Evolutionary conservation across 2,329 filamentous ascomycete genomes (phyloP).

Genomic region (Penicillium sp.): DNA sequence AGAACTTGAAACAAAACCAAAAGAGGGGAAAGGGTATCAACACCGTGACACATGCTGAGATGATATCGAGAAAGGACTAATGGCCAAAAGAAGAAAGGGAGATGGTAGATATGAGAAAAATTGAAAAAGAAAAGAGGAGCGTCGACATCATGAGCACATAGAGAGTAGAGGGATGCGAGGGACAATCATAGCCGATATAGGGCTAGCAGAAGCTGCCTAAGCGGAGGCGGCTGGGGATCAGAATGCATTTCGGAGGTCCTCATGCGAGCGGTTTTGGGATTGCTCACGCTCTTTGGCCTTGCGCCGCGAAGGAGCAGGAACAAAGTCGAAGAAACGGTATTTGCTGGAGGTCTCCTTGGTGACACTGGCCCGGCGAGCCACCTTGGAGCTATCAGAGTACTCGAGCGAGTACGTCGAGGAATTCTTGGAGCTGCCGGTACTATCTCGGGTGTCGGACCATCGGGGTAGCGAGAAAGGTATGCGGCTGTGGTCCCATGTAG

Average conservation of each 20-base stretch:
- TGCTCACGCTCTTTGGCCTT: slow-evolving; percentile 43
- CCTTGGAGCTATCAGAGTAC: slow-evolving; percentile 36
- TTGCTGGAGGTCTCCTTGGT: slow-evolving; percentile 41
- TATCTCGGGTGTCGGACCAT: slow-evolving; percentile 42
- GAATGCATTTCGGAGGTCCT: slow-evolving; percentile 34
- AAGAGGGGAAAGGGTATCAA: slow-evolving; percentile 42
- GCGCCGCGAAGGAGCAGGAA: slow-evolving; percentile 41
- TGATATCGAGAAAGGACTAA: slow-evolving; percentile 14
- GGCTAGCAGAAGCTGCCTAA: slow-evolving; percentile 31
- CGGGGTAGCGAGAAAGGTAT: slow-evolving; percentile 42
- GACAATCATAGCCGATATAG: slow-evolving; percentile 9
- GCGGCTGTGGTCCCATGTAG: slow-evolving; percentile 43
- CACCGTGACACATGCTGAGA: slow-evolving; percentile 42
- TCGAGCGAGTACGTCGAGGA: slow-evolving; percentile 48
- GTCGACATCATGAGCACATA: slow-evolving; percentile 38
- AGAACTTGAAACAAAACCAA: slow-evolving; percentile 31
- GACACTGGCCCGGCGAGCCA: slow-evolving; percentile 36
- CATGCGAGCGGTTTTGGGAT: slow-evolving; percentile 33
- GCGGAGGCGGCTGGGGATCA: no score
- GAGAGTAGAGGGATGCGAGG: slow-evolving; percentile 12
- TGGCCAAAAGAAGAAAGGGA: slow-evolving; percentile 7
- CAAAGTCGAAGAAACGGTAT: slow-evolving; percentile 47
- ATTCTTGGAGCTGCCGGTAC: slow-evolving; percentile 47
- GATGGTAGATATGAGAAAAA: slow-evolving; percentile 7
- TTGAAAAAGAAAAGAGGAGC: slow-evolving; percentile 21